phyloP scores from a whole-genome alignment of 2,329 filamentous ascomycete species.

The Xylaria polymorpha region DNA sequence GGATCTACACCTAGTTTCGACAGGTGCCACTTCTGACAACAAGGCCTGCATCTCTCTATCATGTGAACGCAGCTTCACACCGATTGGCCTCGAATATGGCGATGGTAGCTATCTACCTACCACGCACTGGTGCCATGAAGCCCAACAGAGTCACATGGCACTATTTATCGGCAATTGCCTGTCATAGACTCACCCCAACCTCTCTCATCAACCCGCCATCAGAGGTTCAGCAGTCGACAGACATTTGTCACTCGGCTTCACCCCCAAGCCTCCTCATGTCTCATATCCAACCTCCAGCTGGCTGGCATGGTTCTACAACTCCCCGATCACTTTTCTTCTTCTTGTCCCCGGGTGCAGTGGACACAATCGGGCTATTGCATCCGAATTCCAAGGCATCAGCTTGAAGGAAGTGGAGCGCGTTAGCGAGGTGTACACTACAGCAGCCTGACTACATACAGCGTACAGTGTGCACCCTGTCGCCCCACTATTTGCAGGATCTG shows the following conservation, averaged over 20 bases:
- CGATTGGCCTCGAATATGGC: background rate
- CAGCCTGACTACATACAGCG: background rate
- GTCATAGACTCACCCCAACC: background rate
- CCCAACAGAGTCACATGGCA: background rate
- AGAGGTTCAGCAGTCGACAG: background rate
- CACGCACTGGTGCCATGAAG: background rate
- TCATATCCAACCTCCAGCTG: slow-evolving; percentile 4
- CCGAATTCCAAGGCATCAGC: slow-evolving; percentile 21
- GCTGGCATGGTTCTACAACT: slow-evolving; percentile 16
- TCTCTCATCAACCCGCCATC: background rate
- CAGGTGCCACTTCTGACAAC: slow-evolving; percentile 1
- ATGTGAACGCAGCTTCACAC: slow-evolving; percentile 14
- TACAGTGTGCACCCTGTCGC: slow-evolving; percentile 12
- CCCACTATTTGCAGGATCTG: slow-evolving; percentile 21
- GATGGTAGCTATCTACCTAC: background rate
- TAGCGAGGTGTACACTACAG: slow-evolving; percentile 14
- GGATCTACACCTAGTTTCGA: slow-evolving; percentile 24
- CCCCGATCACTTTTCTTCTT: background rate
- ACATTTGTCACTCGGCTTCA: background rate
- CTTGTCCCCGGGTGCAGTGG: slow-evolving; percentile 8
- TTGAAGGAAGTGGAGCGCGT: slow-evolving; percentile 18
- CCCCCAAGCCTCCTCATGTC: background rate
- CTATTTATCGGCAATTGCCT: background rate
- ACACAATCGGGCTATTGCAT: background rate
- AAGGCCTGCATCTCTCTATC: background rate